Conservation (phyloP, 2,329 filamentous ascomycete genomes). For the Sporothrix mexicana region DNA sequence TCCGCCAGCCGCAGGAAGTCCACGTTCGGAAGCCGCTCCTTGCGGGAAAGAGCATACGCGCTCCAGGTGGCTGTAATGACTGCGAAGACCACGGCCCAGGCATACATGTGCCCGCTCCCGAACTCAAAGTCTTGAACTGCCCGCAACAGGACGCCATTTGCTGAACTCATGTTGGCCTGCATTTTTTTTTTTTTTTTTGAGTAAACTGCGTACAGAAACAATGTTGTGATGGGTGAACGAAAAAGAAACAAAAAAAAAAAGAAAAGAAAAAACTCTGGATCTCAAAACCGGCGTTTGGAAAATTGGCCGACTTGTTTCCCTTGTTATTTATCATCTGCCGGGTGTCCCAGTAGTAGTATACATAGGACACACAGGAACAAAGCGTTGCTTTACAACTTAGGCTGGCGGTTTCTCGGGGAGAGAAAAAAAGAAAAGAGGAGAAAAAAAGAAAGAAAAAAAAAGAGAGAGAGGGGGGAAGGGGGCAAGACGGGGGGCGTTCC, state of each 20-base stretch:
- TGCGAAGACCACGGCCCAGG: constrained; percentile 8
- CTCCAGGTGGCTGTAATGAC: constrained; percentile 10
- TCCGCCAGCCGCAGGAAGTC: constrained; percentile 23
- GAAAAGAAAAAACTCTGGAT: constrained; percentile 4
- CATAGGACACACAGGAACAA: neutral
- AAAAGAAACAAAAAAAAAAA: neutral
- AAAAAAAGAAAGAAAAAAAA: neutral
- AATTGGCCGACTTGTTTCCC: neutral
- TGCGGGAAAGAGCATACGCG: constrained; percentile 2
- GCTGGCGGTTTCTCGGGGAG: neutral
- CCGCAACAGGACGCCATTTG: constrained; percentile 4
- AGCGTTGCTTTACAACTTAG: neutral
- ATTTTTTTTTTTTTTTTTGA: constrained; percentile 8
- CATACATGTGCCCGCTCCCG: constrained; percentile 17
- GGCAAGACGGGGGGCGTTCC: neutral
- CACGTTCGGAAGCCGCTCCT: constrained; percentile 22
- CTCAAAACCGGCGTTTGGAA: neutral
- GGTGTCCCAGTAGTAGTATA: neutral
- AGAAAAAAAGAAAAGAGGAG: neutral
- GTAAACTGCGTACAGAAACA: constrained; percentile 4
- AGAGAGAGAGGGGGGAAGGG: neutral
- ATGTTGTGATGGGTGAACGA: neutral
- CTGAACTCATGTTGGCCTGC: constrained; percentile 10
- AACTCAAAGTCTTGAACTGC: neutral
- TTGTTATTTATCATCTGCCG: neutral